Conservation (phyloP, 495 filamentous ascomycete species). For the Chaetomium tenue region DNA sequence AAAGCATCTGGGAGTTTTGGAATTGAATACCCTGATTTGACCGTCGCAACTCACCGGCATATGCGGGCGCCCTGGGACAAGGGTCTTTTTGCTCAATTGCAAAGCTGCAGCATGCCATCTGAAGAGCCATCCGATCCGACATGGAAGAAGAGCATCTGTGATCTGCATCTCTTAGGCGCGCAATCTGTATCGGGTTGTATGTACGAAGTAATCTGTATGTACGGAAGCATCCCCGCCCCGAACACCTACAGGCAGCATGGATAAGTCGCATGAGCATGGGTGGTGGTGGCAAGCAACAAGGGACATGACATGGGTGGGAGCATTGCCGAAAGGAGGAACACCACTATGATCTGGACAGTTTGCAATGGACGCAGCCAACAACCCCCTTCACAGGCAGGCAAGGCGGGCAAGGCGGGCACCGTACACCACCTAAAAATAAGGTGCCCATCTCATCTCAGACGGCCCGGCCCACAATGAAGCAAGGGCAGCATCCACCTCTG, state of each 20-base stretch:
- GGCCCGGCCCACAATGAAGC: neutral
- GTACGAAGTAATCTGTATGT: neutral
- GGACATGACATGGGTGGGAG: too few relatives aligned
- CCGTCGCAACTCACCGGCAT: slow-evolving; percentile 1
- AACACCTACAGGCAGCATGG: too few relatives aligned
- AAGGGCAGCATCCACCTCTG: neutral
- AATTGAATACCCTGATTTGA: slow-evolving; percentile 20
- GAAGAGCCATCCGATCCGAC: neutral
- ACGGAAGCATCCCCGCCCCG: neutral
- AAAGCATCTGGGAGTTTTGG: slow-evolving; percentile 5
- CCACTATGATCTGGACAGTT: too few relatives aligned
- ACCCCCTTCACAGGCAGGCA: too few relatives aligned
- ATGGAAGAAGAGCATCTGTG: neutral
- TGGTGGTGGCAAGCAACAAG: too few relatives aligned
- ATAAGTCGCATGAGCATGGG: too few relatives aligned
- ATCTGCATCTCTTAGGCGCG: neutral
- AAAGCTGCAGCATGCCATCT: slow-evolving; percentile 8
- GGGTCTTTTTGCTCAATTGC: neutral
- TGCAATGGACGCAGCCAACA: too few relatives aligned
- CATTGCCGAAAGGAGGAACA: too few relatives aligned
- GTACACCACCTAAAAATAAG: neutral
- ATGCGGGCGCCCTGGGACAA: neutral
- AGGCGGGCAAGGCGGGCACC: too few relatives aligned
- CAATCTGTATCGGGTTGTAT: neutral
- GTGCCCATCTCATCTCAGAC: neutral